Conservation (phyloP, 306 rosid species). For the Cicer pinnatifidum region DNA sequence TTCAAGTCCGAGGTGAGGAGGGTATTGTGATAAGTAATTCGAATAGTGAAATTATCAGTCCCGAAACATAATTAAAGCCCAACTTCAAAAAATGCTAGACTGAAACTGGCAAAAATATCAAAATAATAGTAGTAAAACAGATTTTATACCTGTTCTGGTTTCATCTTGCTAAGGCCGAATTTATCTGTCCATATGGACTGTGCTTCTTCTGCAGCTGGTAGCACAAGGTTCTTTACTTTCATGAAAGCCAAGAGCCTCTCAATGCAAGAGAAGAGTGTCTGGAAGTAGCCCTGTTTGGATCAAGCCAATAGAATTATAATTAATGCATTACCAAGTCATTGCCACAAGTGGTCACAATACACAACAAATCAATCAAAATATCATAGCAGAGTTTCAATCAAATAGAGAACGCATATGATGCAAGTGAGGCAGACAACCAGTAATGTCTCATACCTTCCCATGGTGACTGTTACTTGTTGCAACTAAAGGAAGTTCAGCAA, state of each 20-base stretch:
- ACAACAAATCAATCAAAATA: conserved; percentile 22
- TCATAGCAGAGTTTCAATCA: conserved; percentile 23
- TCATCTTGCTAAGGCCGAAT: conserved; percentile 78
- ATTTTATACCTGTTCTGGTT: conserved; percentile 69
- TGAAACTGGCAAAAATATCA: conserved; percentile 23
- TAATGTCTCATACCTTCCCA: conserved; percentile 67
- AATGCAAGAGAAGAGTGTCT: conserved; percentile 76
- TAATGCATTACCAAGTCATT: conserved; percentile 12
- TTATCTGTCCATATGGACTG: conserved; percentile 87
- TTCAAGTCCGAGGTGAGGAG: background rate
- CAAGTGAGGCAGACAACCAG: conserved; percentile 26
- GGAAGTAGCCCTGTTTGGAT: conserved; percentile 82
- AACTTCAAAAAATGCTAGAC: conserved; percentile 24
- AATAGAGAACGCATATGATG: conserved; percentile 18
- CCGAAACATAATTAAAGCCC: conserved; percentile 27
- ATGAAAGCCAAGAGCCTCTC: conserved; percentile 80
- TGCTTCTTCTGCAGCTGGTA: conserved; percentile 96
- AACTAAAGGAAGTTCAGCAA: conserved; percentile 95
- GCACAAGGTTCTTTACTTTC: conserved; percentile 76
- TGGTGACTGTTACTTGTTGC: conserved; percentile 83
- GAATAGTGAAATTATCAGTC: conserved; percentile 13
- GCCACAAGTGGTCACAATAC: conserved; percentile 12
- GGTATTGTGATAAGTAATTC: background rate
- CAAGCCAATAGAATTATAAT: conserved; percentile 1
- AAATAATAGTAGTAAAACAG: conserved; percentile 20